Evolutionary conservation across 371 early-diverging fungal species (phyloP).

Genomic region (Rhizomucor miehei): DNA sequence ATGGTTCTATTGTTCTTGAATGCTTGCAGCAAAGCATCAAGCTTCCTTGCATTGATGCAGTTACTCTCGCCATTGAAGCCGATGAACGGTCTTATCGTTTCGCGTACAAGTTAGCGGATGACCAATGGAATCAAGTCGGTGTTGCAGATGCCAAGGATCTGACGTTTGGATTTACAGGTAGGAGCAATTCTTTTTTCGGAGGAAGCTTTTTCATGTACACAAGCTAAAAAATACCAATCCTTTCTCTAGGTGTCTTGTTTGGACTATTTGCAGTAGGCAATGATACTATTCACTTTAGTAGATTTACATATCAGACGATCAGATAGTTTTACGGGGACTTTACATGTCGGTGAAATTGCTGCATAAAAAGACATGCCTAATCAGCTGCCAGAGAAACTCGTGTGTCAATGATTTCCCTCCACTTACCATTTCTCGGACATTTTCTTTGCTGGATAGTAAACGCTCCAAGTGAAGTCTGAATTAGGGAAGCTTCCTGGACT

Average conservation of each 20-base stretch:
- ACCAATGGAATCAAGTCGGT: constrained; percentile 1
- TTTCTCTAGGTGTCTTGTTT: not conserved
- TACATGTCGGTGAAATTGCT: no score
- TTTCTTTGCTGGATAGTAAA: constrained; percentile 72
- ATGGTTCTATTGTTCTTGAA: not conserved
- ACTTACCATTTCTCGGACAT: constrained; percentile 49
- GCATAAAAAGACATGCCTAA: no score
- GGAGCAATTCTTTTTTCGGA: not conserved
- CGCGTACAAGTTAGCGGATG: not conserved
- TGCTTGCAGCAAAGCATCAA: not conserved
- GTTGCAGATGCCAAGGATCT: constrained; percentile 3
- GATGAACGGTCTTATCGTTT: constrained; percentile 4
- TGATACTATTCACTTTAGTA: not conserved
- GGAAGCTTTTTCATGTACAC: not conserved
- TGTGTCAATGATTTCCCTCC: no score
- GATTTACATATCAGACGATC: not conserved
- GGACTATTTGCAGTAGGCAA: constrained; percentile 1
- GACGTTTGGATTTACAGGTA: constrained; percentile 13
- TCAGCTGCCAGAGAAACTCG: no score
- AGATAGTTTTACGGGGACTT: no score
- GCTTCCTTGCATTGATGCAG: not conserved
- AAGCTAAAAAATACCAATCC: not conserved
- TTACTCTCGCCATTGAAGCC: constrained; percentile 9
- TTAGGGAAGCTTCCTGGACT: constrained; percentile 88
- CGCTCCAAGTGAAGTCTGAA: constrained; percentile 68